Evolutionary conservation across 371 early-diverging fungal genomes (phyloP), one percentile per base, ranked within the genome.

Genomic region (Mortierella sp.): DNA sequence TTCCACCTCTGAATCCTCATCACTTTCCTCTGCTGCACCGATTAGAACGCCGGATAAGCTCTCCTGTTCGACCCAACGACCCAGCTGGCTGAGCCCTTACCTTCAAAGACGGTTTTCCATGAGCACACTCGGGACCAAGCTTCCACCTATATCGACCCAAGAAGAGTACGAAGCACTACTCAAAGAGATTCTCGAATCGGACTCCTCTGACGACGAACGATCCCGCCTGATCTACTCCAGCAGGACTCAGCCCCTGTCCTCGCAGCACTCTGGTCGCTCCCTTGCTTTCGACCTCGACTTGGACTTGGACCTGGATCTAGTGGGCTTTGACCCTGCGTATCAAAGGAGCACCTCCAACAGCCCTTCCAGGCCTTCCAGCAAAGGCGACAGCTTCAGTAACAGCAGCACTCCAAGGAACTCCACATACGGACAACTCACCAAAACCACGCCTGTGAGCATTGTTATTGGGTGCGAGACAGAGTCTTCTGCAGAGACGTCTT

Each of bases 171-270:
- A 86, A 58, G 81, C 82, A 27, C 72, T 86, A 38, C 67, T 88
- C 38, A 86, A 84, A 71, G 84, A 88, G 76, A 86, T 88, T 13
- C 79, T 88, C 63, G 87, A 87, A 78, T 83, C 71, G 50, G 78
- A 76, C 45, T 76, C 78, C 71, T 76, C 78, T 65, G 76, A 69
- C 69, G 76, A 76, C 60, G 76, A 67, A 57, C 74, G 57, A 49
- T 53, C 50, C 45, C 61, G 51, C 43, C 24, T 24, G 61, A 68
- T 56, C 56, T 58, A 61, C 58, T 28, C 64, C 58, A 56, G 65
- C 61, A 61, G 66, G 65, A 52, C 60, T 57, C 61, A 54, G 14
- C 48, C 47, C 23, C 23, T 48, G 23, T n/a, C 70, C 23, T 46
- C 67, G 27, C 49, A n/a, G 16, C 24, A 46, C 6, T 16, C 49